Evolutionary conservation across 2,329 filamentous ascomycete species (phyloP), one percentile per base, ranked within the genome.

Genomic region (Monosporascus sp.): DNA sequence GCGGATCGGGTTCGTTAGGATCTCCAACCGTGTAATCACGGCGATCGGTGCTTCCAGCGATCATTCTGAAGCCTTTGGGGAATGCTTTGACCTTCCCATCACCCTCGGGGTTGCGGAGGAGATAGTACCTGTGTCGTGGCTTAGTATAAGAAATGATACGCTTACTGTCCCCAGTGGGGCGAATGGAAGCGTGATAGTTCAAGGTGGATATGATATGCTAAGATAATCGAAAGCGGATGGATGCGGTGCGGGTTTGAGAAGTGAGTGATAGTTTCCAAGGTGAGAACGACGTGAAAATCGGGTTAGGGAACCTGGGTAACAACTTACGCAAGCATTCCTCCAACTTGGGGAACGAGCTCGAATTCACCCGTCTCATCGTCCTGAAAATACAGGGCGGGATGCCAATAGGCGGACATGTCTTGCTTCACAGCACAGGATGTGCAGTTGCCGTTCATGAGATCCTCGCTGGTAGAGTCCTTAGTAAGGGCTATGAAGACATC

Each of bases 341-440:
- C 90, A 49, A 87, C 81, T 67, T 94, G 85, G 1, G 79, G 71
- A 46, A 96, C 89, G 52, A 88, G 69, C 62, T 88, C 81, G 49
- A 83, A 83, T 52, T 83, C 75, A 53, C 87, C 82, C 60, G 88
- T 87, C 14, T 72, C 64, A 5, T 66, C 66, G 63, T 91, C 81
- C 65, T 85, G 71, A 70, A 96, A 96, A 74, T 93, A 92, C 58
- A 96, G 66, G 2, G 81, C 73, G 1, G 91, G 91, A 50, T 84
- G 83, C 89, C 90, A 96, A 74, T 96, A 96, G 35, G 84, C 85
- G n/a, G 90, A 96, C 72, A 85, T 87, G 72, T 96, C 91, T 72
- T 93, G 78, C 38, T 76, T 83, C 43, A 95, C 87, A 52, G 80
- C 82, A 68, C 90, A 96, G 11, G 89, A 92, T 1, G 90, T 94